Conservation (phyloP, 1,284 basidiomycete species). For the Hemileia vastatrix region DNA sequence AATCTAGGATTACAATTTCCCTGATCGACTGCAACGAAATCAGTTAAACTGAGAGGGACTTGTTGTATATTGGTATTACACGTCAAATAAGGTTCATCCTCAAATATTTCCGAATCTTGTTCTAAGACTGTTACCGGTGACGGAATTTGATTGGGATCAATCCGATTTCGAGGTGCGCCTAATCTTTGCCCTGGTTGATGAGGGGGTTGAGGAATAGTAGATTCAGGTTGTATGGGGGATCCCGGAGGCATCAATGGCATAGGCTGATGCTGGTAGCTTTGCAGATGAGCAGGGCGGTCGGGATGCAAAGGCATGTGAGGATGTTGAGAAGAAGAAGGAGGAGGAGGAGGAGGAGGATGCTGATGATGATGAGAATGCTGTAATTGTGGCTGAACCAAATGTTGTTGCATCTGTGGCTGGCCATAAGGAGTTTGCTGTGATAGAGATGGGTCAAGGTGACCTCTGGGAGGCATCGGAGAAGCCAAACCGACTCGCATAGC, state of each 20-base stretch:
- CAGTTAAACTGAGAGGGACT: conserved; percentile 74
- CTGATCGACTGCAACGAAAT: conserved; percentile 84
- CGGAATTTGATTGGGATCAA: conserved; percentile 84
- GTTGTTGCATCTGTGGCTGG: too few relatives aligned
- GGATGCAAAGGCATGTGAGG: conserved; percentile 3
- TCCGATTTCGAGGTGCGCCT: conserved; percentile 62
- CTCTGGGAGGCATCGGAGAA: conserved; percentile 17
- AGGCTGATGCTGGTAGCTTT: conserved; percentile 17
- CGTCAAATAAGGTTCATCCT: conserved; percentile 65
- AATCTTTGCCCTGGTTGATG: conserved; percentile 47
- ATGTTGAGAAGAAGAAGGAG: not conserved
- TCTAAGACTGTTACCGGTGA: conserved; percentile 77
- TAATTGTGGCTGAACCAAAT: too few relatives aligned
- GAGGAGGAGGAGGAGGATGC: too few relatives aligned
- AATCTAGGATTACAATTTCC: conserved; percentile 64
- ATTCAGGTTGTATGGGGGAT: conserved; percentile 5
- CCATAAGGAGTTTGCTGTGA: not conserved
- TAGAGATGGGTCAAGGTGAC: not conserved
- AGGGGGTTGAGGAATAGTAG: conserved; percentile 45
- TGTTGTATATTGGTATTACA: conserved; percentile 58
- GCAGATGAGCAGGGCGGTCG: conserved; percentile 8
- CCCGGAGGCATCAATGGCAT: conserved; percentile 19
- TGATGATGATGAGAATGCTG: too few relatives aligned
- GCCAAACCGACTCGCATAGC: not conserved
- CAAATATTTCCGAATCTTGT: conserved; percentile 72